Percentiles rank a stretch among this genome's conserved stretches.
phyloP scores from a whole-genome alignment of 805 yeast genomes.

The Grigorovia humatica region DNA sequence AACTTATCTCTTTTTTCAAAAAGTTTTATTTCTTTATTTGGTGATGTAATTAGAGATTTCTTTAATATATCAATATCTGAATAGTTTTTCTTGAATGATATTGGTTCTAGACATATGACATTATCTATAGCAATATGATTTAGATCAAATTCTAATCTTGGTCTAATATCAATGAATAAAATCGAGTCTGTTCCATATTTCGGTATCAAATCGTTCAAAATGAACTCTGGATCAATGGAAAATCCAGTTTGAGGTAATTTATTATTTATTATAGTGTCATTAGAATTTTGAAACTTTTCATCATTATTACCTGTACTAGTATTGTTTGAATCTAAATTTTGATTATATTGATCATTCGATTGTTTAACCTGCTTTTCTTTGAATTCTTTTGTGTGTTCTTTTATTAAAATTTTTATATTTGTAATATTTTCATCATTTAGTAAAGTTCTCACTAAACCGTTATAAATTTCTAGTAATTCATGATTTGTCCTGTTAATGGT shows the following conservation, averaged over 20 bases:
- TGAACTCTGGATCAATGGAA: slow-evolving; percentile 3
- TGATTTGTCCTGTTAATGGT: slow-evolving; percentile 3
- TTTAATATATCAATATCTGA: slow-evolving; percentile 60
- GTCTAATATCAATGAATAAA: slow-evolving; percentile 64
- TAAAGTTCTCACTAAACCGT: slow-evolving; percentile 22
- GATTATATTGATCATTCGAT: background rate
- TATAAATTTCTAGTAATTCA: slow-evolving; percentile 25
- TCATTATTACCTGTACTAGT: background rate
- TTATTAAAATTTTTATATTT: slow-evolving; percentile 14
- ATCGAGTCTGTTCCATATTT: slow-evolving; percentile 16
- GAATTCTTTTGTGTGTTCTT: background rate
- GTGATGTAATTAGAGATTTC: slow-evolving; percentile 45
- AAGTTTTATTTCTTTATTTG: slow-evolving; percentile 42
- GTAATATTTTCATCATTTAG: slow-evolving; percentile 22
- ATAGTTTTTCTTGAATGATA: slow-evolving; percentile 39
- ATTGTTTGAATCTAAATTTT: background rate
- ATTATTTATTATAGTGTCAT: no score
- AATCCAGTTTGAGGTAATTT: slow-evolving; percentile 7
- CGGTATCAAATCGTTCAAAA: slow-evolving; percentile 11
- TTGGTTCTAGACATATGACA: slow-evolving; percentile 69
- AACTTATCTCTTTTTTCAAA: slow-evolving; percentile 46
- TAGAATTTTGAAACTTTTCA: background rate
- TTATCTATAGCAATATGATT: slow-evolving; percentile 54
- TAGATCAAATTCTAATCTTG: slow-evolving; percentile 45
- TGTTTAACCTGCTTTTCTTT: background rate